Evolutionary conservation across 306 rosid species (phyloP), one percentile per base, ranked within the genome.

Genomic region (Alnus rubra): DNA sequence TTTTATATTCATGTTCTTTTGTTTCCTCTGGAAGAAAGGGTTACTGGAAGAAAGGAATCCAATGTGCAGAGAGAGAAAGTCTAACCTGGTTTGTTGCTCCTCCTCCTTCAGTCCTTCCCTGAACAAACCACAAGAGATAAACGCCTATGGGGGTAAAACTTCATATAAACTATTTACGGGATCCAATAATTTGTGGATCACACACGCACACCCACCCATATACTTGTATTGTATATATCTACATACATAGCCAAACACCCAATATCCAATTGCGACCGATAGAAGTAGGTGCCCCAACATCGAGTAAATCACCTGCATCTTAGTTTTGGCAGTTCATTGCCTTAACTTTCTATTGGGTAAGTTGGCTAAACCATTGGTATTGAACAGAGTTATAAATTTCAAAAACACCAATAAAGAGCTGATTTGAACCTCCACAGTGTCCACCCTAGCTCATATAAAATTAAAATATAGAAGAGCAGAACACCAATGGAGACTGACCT

Each of bases 61-160:
- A 81, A 76, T 75, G 55, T 39, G 47, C 60, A 71, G 59, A 52
- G 84, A 68, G 74, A 72, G 82, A 79, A 73, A 70, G 77, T 69
- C 84, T 79, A 75, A 82, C 86, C 86, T 85, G 85, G 71, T 51
- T 70, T 81, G 85, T 79, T 71, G 88, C 76, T 81, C 88, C 81
- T 85, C 85, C 85, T 81, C 88, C 85, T 75, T 81, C 85, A 85
- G 68, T 81, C 83, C 88, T 64, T 81, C 88, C 88, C 88, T 81
- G 83, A 82, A 85, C 85, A 85, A 78, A 84, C 82, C 83, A 84
- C 85, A 84, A 79, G 77, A 85, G 49, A 82, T 82, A 85, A 82
- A 76, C 63, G 64, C 80, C 80, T 73, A 85, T 73, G 76, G 86
- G 78, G 82, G 67, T 72, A 73, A 71, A 78, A 59, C 71, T 71